A percentile compares a stretch with the other conserved stretches of the same genome.
phyloP scores from a whole-genome alignment of 768 basidiomycete genomes.

The Nevesoporus exiguus region DNA sequence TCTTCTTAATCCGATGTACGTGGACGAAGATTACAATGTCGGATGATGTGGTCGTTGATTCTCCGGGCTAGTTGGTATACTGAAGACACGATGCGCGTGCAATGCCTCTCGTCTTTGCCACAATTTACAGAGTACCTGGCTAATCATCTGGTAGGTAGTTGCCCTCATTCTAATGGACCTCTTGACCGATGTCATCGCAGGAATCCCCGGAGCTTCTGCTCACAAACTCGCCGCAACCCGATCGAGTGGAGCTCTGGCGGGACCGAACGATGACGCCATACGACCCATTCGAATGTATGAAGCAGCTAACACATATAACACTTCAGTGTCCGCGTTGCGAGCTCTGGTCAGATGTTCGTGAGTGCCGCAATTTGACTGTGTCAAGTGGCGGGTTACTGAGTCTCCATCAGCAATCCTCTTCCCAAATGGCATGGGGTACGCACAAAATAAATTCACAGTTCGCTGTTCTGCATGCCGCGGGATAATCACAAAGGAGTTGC shows the following conservation, averaged over 20 bases:
- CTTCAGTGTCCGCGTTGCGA: conserved; percentile 33
- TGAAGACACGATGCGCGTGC: conserved; percentile 14
- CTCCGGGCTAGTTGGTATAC: conserved; percentile 22
- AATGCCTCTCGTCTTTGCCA: background rate
- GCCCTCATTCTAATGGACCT: background rate
- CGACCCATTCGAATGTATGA: conserved; percentile 23
- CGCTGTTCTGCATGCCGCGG: conserved; percentile 35
- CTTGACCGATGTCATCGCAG: conserved; percentile 2
- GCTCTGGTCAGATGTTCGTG: conserved; percentile 17
- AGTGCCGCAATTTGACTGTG: conserved; percentile 1
- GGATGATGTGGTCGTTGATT: background rate
- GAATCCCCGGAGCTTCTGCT: conserved; percentile 7
- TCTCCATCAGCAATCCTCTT: conserved; percentile 36
- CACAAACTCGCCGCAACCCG: conserved; percentile 2
- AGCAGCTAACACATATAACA: conserved; percentile 13
- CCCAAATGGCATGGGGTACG: conserved; percentile 41
- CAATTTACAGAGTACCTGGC: conserved; percentile 7
- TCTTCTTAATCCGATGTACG: conserved; percentile 36
- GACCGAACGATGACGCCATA: background rate
- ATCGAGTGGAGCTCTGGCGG: conserved; percentile 11
- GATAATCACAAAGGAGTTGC: conserved; percentile 35
- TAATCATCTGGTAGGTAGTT: conserved; percentile 9
- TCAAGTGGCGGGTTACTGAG: too few species aligned
- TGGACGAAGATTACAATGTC: too few species aligned
- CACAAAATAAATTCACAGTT: conserved; percentile 39